Percentiles rank a stretch among this genome's conserved stretches.
Evolutionary conservation across 768 basidiomycete species (phyloP).

Genomic region (Lyophyllum semitale): DNA sequence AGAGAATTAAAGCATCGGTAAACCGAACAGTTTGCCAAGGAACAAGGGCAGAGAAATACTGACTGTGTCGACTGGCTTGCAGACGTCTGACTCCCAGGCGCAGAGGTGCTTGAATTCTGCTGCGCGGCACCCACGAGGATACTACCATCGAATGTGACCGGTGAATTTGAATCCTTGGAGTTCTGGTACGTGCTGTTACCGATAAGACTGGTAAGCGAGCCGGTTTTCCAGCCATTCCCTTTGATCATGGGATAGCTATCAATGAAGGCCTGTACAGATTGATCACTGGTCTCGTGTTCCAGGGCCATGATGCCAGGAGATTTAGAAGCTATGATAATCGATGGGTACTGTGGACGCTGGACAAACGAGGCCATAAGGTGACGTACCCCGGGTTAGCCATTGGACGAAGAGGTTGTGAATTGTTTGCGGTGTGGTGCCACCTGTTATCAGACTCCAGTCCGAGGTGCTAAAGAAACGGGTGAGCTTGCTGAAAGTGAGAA

Average conservation of each 20-base stretch:
- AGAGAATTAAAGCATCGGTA: neutral
- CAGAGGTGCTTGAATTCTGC: neutral
- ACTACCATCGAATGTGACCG: conserved; percentile 28
- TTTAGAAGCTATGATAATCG: conserved; percentile 53
- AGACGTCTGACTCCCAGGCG: neutral
- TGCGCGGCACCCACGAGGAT: conserved; percentile 18
- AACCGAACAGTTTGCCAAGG: neutral
- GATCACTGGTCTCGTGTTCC: conserved; percentile 76
- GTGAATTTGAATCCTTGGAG: conserved; percentile 33
- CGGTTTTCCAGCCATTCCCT: conserved; percentile 70
- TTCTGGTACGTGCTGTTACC: conserved; percentile 50
- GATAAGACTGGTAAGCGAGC: conserved; percentile 51
- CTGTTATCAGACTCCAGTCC: conserved; percentile 69
- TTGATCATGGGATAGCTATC: conserved; percentile 62
- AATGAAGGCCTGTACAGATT: conserved; percentile 68
- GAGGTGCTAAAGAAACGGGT: conserved; percentile 47
- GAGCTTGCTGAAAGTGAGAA: neutral
- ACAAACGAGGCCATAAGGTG: neutral
- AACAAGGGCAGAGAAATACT: neutral
- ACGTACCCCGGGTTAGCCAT: conserved; percentile 55
- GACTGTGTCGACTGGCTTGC: neutral
- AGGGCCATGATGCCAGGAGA: conserved; percentile 78
- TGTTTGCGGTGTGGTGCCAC: conserved; percentile 42
- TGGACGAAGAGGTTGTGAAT: conserved; percentile 52
- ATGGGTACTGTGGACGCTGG: neutral